Conservation (phyloP, 257 asterid genomes). For the Solanum pimpinellifolium region DNA sequence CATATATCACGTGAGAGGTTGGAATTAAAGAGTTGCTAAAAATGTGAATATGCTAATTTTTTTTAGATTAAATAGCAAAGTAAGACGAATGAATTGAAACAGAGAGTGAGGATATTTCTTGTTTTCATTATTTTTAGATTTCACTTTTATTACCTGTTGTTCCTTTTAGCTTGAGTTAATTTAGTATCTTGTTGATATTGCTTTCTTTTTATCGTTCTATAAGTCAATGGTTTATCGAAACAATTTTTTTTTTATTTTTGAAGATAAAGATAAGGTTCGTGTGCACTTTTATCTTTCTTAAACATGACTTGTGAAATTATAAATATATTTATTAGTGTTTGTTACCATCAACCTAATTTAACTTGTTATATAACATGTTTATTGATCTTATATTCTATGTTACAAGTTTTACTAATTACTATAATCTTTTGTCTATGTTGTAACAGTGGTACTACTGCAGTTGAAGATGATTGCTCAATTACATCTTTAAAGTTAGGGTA, state of each 20-base stretch:
- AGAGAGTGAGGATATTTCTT: background rate
- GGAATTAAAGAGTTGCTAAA: background rate
- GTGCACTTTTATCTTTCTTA: background rate
- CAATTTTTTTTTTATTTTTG: accelerated
- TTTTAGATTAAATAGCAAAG: background rate
- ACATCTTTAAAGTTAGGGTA: constrained; percentile 33
- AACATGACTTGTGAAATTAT: background rate
- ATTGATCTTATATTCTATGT: background rate
- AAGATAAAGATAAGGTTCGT: accelerated
- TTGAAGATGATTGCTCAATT: constrained; percentile 25
- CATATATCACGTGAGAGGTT: accelerated
- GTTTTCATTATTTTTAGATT: background rate
- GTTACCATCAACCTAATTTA: background rate
- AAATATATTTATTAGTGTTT: background rate
- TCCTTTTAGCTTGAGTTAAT: background rate
- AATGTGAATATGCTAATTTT: background rate
- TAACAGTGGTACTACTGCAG: constrained; percentile 15
- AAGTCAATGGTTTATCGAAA: background rate
- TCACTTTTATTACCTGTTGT: background rate
- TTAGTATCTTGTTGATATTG: background rate
- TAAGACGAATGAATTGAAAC: background rate
- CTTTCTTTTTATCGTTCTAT: no score
- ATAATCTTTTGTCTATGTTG: background rate
- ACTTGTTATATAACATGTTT: background rate
- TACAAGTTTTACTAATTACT: background rate